These are phyloP conservation scores for Leccinum angustisporum DNA, from an alignment of 1,284 basidiomycete genomes.

Conservation along the genomic window DNA sequence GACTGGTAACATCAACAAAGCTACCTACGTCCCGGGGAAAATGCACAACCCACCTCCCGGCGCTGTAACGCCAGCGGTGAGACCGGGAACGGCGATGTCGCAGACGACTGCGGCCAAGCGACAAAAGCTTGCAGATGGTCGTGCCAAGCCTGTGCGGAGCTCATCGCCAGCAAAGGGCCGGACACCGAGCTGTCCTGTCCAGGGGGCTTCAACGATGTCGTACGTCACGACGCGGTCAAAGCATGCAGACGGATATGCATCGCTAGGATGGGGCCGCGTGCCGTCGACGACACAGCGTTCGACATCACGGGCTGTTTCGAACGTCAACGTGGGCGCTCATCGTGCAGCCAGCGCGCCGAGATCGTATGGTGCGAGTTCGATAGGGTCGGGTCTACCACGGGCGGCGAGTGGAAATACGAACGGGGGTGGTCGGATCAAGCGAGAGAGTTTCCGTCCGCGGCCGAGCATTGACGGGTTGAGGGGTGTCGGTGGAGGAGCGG, in stretches of 20 bases:
- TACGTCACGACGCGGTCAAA: conserved; percentile 26
- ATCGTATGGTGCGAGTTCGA: conserved; percentile 19
- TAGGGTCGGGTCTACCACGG: conserved; percentile 28
- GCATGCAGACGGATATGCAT: conserved; percentile 26
- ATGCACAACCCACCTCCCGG: conserved; percentile 31
- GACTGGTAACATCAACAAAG: conserved; percentile 17
- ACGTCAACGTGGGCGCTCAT: conserved; percentile 13
- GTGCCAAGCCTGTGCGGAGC: conserved; percentile 21
- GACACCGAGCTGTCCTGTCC: conserved; percentile 23
- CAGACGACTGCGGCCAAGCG: conserved; percentile 55
- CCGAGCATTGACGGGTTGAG: conserved; percentile 56
- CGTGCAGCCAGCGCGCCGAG: conserved; percentile 15
- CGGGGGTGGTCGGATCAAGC: conserved; percentile 44
- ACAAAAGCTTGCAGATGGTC: conserved; percentile 48
- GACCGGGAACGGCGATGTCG: conserved; percentile 45
- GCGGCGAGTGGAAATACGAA: conserved; percentile 32
- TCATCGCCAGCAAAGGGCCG: conserved; percentile 31
- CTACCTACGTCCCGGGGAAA: conserved; percentile 31
- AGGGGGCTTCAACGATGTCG: conserved; percentile 2
- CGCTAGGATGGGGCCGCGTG: conserved; percentile 32
- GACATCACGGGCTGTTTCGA: conserved; percentile 25
- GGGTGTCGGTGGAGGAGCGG: conserved; percentile 7
- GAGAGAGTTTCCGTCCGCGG: conserved; percentile 78
- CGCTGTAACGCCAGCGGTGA: conserved; percentile 58
- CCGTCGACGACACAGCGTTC: conserved; percentile 30